Evolutionary conservation across 176 grass and related monocot genomes (phyloP).

Genomic region (Secale cereale): DNA sequence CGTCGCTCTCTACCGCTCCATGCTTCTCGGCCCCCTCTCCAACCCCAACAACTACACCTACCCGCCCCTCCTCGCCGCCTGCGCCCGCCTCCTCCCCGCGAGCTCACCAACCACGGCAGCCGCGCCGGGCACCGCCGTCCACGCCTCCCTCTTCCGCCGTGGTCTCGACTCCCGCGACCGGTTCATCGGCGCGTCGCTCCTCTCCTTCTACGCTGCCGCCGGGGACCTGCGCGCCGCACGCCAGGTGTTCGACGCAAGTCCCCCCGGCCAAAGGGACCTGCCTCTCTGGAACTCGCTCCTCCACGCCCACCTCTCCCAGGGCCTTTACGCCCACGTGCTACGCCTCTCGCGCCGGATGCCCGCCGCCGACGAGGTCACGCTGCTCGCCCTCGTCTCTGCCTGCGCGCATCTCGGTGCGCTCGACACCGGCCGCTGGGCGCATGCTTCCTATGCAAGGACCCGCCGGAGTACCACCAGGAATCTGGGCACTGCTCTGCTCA

Average conservation of each 20-base stretch:
- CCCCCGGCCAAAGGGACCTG: constrained; percentile 17
- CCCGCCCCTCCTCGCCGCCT: constrained; percentile 35
- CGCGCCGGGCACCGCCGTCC: constrained; percentile 7
- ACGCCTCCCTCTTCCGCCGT: constrained; percentile 35
- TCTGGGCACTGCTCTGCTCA: constrained; percentile 39
- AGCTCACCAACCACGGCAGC: neutral
- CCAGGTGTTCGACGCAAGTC: constrained; percentile 36
- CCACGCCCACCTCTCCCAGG: constrained; percentile 31
- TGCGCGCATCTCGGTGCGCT: constrained; percentile 39
- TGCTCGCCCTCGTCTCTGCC: constrained; percentile 36
- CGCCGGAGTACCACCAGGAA: constrained; percentile 8
- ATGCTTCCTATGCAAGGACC: constrained; percentile 20
- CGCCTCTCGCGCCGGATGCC: constrained; percentile 26
- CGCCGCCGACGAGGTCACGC: constrained; percentile 25
- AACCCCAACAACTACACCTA: constrained; percentile 45
- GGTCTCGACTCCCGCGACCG: constrained; percentile 24
- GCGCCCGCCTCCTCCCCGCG: constrained; percentile 10
- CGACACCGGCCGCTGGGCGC: constrained; percentile 31
- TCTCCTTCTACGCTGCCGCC: constrained; percentile 22
- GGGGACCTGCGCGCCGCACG: constrained; percentile 5
- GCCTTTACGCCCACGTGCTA: constrained; percentile 8
- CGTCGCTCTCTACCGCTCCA: constrained; percentile 29
- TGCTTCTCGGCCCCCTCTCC: constrained; percentile 5
- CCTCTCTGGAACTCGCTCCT: constrained; percentile 44
- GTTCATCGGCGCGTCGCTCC: constrained; percentile 35